phyloP scores from a whole-genome alignment of 169 alveolate genomes.

The Amoebophrya sp. region DNA sequence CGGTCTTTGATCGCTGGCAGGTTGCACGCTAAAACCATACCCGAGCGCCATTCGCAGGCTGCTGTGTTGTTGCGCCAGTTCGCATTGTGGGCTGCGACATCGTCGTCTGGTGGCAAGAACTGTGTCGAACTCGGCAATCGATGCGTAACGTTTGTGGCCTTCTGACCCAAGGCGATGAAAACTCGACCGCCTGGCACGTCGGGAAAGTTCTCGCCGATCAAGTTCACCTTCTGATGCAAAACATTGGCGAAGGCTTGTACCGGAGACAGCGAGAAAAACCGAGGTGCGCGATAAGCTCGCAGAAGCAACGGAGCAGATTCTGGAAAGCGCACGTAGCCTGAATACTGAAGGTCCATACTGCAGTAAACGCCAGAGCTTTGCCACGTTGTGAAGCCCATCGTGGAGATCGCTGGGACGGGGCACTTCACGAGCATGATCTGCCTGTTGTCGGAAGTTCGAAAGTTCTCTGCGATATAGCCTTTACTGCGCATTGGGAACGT shows the following conservation, averaged over 20 bases:
- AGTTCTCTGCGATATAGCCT: neutral
- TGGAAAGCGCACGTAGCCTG: neutral
- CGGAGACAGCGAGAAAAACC: constrained; percentile 12
- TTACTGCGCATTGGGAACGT: neutral
- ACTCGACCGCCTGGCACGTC: constrained; percentile 21
- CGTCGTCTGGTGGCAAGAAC: neutral
- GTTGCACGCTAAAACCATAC: neutral
- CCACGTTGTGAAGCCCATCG: neutral
- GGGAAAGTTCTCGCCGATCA: constrained; percentile 8
- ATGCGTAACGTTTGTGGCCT: neutral
- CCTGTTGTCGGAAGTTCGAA: neutral
- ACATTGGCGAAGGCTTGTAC: neutral
- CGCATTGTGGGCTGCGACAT: neutral
- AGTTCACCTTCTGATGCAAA: neutral
- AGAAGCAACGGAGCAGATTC: neutral
- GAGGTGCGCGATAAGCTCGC: neutral
- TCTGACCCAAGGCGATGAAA: neutral
- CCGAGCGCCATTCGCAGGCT: constrained; percentile 1
- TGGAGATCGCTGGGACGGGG: neutral
- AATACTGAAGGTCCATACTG: neutral
- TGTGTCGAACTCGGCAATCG: neutral
- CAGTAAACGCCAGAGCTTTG: neutral
- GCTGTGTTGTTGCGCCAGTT: constrained; percentile 16
- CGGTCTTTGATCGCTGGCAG: neutral
- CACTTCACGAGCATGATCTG: constrained; percentile 15